A percentile compares a stretch with the other conserved stretches of the same genome.
phyloP scores from a whole-genome alignment of 2,329 filamentous ascomycete species.

The Aureobasidium melanogenum region DNA sequence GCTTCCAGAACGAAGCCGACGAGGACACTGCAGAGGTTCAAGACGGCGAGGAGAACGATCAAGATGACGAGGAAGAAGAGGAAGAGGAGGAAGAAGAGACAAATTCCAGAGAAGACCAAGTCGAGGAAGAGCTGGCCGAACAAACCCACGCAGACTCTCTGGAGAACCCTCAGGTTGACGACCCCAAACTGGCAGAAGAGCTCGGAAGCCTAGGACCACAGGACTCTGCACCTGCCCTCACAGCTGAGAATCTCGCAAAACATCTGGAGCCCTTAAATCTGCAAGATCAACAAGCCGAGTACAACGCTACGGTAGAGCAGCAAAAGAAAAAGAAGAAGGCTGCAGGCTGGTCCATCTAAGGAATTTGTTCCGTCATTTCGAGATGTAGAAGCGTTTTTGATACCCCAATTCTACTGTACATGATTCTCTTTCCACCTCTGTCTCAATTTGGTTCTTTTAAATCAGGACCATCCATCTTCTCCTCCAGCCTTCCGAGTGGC shows the following conservation, averaged over 20 bases:
- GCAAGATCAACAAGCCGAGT: conserved; percentile 20
- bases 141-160: neutral
- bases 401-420: conserved; percentile 1
- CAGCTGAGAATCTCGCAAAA: neutral
- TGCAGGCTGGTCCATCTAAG: conserved; percentile 28
- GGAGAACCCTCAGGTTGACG: conserved; percentile 16
- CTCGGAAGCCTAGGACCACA: conserved; percentile 1
- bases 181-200: conserved; percentile 19
- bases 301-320: conserved; percentile 19
- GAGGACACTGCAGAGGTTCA: conserved; percentile 26
- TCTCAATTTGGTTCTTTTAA: neutral
- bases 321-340: conserved; percentile 28
- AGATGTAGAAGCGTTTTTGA: neutral
- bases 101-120: conserved; percentile 11
- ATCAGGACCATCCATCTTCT: neutral
- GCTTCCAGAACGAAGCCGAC: conserved; percentile 43
- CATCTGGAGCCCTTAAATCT: conserved; percentile 23
- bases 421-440: neutral
- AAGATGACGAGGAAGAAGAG: conserved; percentile 22
- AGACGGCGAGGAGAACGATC: conserved; percentile 30
- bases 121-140: neutral
- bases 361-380: neutral
- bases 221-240: neutral
- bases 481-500: neutral
- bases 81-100: conserved; percentile 7